A percentile compares a stretch with the other conserved stretches of the same genome.
Evolutionary conservation across 2,329 filamentous ascomycete species (phyloP).

Genomic region (Rutstroemia sydowiana): DNA sequence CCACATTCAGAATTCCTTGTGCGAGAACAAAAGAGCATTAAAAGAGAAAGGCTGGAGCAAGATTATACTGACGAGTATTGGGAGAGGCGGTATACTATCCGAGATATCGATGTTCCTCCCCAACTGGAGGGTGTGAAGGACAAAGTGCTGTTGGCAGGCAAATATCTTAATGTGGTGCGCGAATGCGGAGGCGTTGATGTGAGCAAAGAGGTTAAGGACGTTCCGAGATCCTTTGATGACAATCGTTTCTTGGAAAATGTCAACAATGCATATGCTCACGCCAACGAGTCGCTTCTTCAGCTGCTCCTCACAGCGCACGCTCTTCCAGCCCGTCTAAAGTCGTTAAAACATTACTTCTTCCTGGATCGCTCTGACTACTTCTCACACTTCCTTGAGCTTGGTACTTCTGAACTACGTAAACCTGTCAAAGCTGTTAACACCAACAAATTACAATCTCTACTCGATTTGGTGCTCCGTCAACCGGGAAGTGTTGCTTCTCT

Average conservation of each 20-base stretch:
- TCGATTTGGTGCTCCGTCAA: constrained; percentile 95
- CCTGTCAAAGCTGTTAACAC: constrained; percentile 83
- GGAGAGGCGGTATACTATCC: constrained; percentile 94
- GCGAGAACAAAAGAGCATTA: constrained; percentile 93
- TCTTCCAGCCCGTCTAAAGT: constrained; percentile 76
- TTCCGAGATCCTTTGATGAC: constrained; percentile 91
- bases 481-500: constrained; percentile 88
- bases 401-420: constrained; percentile 82
- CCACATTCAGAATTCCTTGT: constrained; percentile 90
- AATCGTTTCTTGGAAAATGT: constrained; percentile 90
- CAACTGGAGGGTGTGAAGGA: constrained; percentile 87
- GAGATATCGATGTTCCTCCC: constrained; percentile 83
- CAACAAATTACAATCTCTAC: constrained; percentile 84
- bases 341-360: constrained; percentile 98
- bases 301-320: constrained; percentile 89
- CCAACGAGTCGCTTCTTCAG: constrained; percentile 87
- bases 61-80: constrained; percentile 99
- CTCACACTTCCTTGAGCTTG: constrained; percentile 91
- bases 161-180: constrained; percentile 95
- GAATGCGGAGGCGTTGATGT: constrained; percentile 96
- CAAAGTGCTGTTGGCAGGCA: constrained; percentile 89
- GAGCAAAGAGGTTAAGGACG: constrained; percentile 77
- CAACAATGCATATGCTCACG: constrained; percentile 88
- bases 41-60: constrained; percentile 80
- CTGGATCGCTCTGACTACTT: constrained; percentile 97